phyloP scores from a whole-genome alignment of 2,329 filamentous ascomycete genomes.

The Thielaviopsis euricoi region DNA sequence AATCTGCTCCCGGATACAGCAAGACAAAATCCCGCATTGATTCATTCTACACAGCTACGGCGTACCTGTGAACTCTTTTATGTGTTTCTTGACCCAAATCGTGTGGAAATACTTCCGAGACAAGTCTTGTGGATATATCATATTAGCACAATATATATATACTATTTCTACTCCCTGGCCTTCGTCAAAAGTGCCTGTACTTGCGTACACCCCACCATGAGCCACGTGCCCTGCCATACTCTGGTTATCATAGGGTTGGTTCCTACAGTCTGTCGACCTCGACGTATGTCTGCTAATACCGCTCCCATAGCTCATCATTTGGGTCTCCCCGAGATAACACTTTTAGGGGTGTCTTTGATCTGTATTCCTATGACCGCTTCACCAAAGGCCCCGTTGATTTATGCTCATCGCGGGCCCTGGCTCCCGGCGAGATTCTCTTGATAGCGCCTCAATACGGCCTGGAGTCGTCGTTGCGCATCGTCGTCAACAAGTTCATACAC shows the following conservation, averaged over 20 bases:
- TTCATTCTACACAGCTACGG: no score
- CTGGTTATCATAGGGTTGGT: neutral
- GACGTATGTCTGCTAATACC: neutral
- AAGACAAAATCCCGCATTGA: no score
- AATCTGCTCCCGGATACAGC: no score
- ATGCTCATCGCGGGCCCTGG: neutral
- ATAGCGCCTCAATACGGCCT: neutral
- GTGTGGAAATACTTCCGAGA: no score
- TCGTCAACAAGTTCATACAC: conserved; percentile 3
- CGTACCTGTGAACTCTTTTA: no score
- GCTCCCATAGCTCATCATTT: neutral
- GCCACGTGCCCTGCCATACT: neutral
- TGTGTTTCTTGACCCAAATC: no score
- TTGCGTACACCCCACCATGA: neutral
- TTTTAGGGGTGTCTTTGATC: conserved; percentile 1
- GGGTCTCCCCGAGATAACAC: neutral
- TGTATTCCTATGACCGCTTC: neutral
- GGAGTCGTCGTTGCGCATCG: conserved; percentile 4
- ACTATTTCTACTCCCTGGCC: neutral
- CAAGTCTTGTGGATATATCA: no score
- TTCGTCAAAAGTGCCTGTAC: neutral
- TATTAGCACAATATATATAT: no score
- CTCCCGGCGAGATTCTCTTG: neutral
- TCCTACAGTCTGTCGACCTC: neutral
- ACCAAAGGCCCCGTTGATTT: neutral